Conservation (phyloP, 495 filamentous ascomycete genomes). For the Neurospora pannonica region DNA sequence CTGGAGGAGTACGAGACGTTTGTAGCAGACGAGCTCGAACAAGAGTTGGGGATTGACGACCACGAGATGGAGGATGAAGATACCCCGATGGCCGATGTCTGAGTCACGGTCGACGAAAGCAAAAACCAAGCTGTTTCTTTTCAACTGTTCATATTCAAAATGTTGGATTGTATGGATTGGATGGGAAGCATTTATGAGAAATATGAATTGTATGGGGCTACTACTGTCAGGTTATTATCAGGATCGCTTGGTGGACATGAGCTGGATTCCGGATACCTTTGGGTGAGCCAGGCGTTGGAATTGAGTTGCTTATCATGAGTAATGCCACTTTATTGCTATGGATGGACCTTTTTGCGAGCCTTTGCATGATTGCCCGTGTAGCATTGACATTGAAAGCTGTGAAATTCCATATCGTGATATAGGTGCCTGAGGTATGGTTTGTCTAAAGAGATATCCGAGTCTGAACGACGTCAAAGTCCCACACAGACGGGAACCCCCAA, state of each 20-base stretch:
- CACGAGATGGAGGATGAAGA: constrained; percentile 26
- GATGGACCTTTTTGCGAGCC: not conserved
- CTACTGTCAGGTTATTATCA: not conserved
- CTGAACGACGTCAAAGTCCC: not conserved
- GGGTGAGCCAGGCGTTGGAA: not conserved
- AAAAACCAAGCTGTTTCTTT: constrained; percentile 16
- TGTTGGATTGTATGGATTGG: not conserved
- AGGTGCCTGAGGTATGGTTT: not conserved
- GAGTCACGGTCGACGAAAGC: constrained; percentile 10
- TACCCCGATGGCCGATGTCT: constrained; percentile 10
- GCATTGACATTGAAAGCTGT: not conserved
- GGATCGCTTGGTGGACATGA: constrained; percentile 1
- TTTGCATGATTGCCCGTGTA: not conserved
- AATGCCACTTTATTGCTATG: not conserved
- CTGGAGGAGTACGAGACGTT: constrained; percentile 90
- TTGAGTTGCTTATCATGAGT: not conserved
- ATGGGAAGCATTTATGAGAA: not conserved
- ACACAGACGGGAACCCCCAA: not conserved
- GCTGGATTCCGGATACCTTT: not conserved
- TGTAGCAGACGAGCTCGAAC: constrained; percentile 81
- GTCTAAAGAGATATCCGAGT: not conserved
- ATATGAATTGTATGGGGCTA: not conserved
- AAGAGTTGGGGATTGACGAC: constrained; percentile 56
- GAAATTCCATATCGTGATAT: not conserved
- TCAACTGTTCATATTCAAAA: not conserved